A percentile compares a stretch with the other conserved stretches of the same genome.
phyloP scores from a whole-genome alignment of 495 filamentous ascomycete species.

The Parmelia sp. region DNA sequence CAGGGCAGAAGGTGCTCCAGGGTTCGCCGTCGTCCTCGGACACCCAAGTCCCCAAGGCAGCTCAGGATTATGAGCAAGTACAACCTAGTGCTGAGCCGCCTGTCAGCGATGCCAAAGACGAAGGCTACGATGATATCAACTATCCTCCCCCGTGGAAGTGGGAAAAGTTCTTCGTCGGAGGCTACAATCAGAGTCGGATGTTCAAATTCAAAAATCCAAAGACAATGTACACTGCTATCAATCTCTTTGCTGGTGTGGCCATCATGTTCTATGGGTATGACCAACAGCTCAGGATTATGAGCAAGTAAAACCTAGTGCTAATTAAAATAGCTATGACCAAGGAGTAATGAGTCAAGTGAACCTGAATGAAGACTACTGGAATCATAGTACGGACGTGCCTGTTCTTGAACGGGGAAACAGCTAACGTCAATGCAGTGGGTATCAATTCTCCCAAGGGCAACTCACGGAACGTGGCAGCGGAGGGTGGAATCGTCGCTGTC shows the following conservation, averaged over 20 bases:
- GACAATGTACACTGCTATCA: conserved; percentile 30
- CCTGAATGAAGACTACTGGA: conserved; percentile 33
- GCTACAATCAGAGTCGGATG: conserved; percentile 26
- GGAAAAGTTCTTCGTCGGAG: conserved; percentile 26
- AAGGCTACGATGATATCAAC: conserved; percentile 22
- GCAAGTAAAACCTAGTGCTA: neutral
- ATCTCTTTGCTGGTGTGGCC: conserved; percentile 29
- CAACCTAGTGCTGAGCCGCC: neutral
- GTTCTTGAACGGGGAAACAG: neutral
- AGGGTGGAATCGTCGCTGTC: conserved; percentile 47
- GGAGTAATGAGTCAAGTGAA: conserved; percentile 39
- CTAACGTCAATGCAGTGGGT: conserved; percentile 3
- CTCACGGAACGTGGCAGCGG: conserved; percentile 23
- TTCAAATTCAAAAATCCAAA: conserved; percentile 29
- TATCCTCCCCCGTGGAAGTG: conserved; percentile 27
- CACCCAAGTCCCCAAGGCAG: neutral
- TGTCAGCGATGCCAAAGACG: conserved; percentile 11
- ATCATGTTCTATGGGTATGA: conserved; percentile 40
- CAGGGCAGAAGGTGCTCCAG: neutral
- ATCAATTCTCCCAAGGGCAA: conserved; percentile 20
- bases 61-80: neutral
- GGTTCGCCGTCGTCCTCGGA: conserved; percentile 12
- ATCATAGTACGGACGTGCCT: conserved; percentile 13
- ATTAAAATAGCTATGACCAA: too few relatives aligned
- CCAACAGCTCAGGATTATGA: neutral